Evolutionary conservation across 208 protist genomes (phyloP), one percentile per base, ranked within the genome.

Genomic region (Leishmania tarentolae): DNA sequence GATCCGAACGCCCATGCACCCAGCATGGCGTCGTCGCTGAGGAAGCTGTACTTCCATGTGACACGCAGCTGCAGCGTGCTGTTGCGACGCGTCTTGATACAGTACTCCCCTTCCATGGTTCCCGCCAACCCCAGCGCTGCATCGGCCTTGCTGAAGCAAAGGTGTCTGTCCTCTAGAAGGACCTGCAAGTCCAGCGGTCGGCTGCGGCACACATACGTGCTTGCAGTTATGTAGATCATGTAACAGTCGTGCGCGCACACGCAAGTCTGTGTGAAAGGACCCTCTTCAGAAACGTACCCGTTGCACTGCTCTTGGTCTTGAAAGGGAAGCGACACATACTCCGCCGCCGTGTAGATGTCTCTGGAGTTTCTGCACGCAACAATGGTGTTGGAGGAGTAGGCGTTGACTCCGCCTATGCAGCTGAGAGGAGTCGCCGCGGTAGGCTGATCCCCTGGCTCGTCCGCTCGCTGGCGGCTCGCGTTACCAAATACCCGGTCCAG

Each of bases 81-180:
- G 40, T 81, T 68, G n/a, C 82, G 82, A 5, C 47, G 57, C 5
- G 76, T 77, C 77, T 66, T 66, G 37, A 85, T 70, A 31, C 81
- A 82, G 84, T 84, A 82, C 47, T 83, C 81, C 56, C 78, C 74
- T 31, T 80, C 76, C 82, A 69, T 75, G 17, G 76, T 75, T 31
- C 73, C 53, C 7, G 77, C 68, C 46, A 94, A 81, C 0, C 91
- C 91, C 2, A 94, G 63, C 21, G 71, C n/a, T 9, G 66, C 81
- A 50, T 81, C 85, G 1, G 68, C 69, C 9, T 61, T 44, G 74
- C 88, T 90, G 53, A 75, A n/a, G 80, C 91, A 94, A 15, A 90
- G 52, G 46, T 79, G 50, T 4, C 37, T n/a, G 8, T 83, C 69
- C 17, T 83, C 72, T 24, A 94, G 72, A 68, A 78, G 65, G 11